phyloP scores from a whole-genome alignment of 1,284 basidiomycete genomes.

The Cerioporus squamosus region DNA sequence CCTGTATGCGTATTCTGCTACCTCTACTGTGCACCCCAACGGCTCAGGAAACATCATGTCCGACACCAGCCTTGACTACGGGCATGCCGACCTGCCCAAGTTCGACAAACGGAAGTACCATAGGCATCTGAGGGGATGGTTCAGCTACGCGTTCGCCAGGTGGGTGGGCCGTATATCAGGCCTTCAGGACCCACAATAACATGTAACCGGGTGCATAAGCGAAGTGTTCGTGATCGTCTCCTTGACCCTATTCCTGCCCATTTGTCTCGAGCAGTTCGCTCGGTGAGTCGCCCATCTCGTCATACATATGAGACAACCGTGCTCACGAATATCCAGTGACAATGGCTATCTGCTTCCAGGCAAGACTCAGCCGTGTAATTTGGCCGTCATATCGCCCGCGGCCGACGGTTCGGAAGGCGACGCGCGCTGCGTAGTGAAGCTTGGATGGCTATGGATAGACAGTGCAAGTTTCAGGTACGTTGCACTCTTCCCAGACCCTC shows the following conservation, averaged over 20 bases:
- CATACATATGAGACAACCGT: background rate
- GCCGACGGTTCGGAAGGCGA: slow-evolving; percentile 33
- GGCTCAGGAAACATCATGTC: background rate
- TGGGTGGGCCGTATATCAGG: slow-evolving; percentile 32
- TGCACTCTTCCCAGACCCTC: background rate
- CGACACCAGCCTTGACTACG: background rate
- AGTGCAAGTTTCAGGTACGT: slow-evolving; percentile 84
- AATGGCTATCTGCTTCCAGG: slow-evolving; percentile 76
- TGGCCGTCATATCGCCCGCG: slow-evolving; percentile 22
- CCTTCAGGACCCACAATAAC: background rate
- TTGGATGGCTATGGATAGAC: slow-evolving; percentile 84
- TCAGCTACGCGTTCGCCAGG: slow-evolving; percentile 81
- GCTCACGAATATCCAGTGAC: slow-evolving; percentile 50
- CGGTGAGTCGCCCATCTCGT: slow-evolving; percentile 21
- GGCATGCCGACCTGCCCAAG: slow-evolving; percentile 2
- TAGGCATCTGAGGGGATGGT: slow-evolving; percentile 68
- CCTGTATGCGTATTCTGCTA: background rate
- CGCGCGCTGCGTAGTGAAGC: slow-evolving; percentile 69
- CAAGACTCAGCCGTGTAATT: slow-evolving; percentile 52
- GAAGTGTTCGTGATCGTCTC: slow-evolving; percentile 85
- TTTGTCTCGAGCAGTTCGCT: slow-evolving; percentile 83
- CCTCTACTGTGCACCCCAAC: no score
- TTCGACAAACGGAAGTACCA: slow-evolving; percentile 28
- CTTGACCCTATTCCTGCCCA: slow-evolving; percentile 79
- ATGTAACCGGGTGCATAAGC: slow-evolving; percentile 39